Conservation (phyloP, 345 rosid genomes). For the Sonneratia alba region DNA sequence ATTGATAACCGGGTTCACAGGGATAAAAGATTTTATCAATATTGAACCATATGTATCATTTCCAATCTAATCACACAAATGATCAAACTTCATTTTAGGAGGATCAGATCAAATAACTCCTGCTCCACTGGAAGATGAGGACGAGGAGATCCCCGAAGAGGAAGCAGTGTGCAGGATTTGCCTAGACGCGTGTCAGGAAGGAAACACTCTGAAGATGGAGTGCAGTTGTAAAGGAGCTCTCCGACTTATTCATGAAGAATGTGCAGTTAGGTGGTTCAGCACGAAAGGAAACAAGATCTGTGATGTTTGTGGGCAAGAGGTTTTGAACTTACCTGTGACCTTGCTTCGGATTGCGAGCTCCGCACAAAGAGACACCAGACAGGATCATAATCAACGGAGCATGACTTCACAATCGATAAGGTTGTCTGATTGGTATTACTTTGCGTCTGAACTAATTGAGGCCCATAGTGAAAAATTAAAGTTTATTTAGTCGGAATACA, state of each 20-base stretch:
- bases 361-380: conserved; percentile 38
- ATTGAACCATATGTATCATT: too few species aligned
- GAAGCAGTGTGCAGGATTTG: conserved; percentile 95
- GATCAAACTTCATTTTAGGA: conserved; percentile 6
- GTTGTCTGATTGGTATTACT: conserved; percentile 18
- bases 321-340: conserved; percentile 78
- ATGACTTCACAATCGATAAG: conserved; percentile 38
- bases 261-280: conserved; percentile 88
- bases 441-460: not conserved
- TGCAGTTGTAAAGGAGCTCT: conserved; percentile 96
- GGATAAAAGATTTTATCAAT: too few species aligned
- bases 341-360: conserved; percentile 52
- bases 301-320: conserved; percentile 87
- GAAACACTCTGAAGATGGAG: conserved; percentile 90
- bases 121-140: conserved; percentile 40
- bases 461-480: not conserved
- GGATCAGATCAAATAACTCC: conserved; percentile 56
- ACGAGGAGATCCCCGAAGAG: conserved; percentile 96
- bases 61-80: too few species aligned
- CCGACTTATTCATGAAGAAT: conserved; percentile 73
- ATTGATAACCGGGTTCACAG: too few species aligned
- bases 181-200: conserved; percentile 72
- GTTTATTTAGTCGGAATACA: too few species aligned
- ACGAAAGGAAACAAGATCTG: conserved; percentile 72
- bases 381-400: conserved; percentile 38